phyloP scores from a whole-genome alignment of 2,329 filamentous ascomycete species.

The Arthrobotrys sinensis region DNA sequence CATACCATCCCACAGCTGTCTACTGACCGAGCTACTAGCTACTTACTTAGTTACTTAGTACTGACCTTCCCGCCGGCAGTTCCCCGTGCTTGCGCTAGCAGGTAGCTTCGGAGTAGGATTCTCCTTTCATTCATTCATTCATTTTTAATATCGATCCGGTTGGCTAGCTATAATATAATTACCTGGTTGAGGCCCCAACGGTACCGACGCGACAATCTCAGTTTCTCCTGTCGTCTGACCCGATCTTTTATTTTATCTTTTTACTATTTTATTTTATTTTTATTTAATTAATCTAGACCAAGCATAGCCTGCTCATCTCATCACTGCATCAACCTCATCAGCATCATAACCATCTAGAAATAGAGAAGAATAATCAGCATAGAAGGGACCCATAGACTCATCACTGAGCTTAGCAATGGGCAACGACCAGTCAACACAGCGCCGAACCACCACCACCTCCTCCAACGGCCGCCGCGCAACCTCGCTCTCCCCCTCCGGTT shows the following conservation, averaged over 20 bases:
- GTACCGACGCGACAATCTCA: background rate
- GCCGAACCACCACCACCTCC: constrained; percentile 12
- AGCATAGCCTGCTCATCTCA: too few relatives aligned
- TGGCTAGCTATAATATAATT: too few relatives aligned
- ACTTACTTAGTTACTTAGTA: too few relatives aligned
- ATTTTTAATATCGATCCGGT: too few relatives aligned
- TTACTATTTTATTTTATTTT: background rate
- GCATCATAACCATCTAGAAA: background rate
- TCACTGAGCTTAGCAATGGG: constrained; percentile 32
- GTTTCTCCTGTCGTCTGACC: background rate
- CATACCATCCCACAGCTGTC: background rate
- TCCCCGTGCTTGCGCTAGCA: too few relatives aligned
- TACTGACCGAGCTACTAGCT: background rate
- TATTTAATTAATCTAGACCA: background rate
- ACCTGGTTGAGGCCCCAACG: background rate
- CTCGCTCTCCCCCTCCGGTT: constrained; percentile 15
- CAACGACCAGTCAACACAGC: constrained; percentile 58
- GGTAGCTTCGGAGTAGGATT: too few relatives aligned
- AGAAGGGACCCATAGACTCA: constrained; percentile 4
- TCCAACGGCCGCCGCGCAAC: constrained; percentile 1
- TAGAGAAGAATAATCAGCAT: too few relatives aligned
- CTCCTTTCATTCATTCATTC: too few relatives aligned
- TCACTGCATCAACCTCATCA: too few relatives aligned
- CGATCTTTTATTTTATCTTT: background rate
- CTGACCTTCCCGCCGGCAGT: too few relatives aligned